Conservation (phyloP, 2,329 filamentous ascomycete species). For the Penicillium aurantiogriseum region DNA sequence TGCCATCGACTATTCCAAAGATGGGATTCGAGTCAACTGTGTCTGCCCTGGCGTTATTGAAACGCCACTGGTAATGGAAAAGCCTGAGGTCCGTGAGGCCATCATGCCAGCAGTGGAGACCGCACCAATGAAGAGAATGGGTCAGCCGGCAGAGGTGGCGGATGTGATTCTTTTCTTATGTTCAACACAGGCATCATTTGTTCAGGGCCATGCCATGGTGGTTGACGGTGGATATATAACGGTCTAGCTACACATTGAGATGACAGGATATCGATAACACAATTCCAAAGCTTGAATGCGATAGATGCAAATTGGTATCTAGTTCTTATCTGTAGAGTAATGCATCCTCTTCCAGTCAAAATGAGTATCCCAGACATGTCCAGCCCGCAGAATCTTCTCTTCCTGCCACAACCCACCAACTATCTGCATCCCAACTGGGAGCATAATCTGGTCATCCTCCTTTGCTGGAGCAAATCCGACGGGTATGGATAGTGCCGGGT, state of each 20-base stretch:
- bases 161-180: slow-evolving; percentile 53
- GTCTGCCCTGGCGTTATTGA: slow-evolving; percentile 47
- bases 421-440: slow-evolving; percentile 58
- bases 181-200: slow-evolving; percentile 50
- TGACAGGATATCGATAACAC: not conserved
- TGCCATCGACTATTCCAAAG: slow-evolving; percentile 55
- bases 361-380: slow-evolving; percentile 26
- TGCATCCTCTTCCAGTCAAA: slow-evolving; percentile 26
- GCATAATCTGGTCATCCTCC: slow-evolving; percentile 26
- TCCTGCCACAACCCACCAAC: slow-evolving; percentile 44
- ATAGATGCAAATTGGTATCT: not conserved
- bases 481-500: slow-evolving; percentile 55
- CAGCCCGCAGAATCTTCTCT: slow-evolving; percentile 25
- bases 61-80: slow-evolving; percentile 48
- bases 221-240: slow-evolving; percentile 56
- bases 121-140: slow-evolving; percentile 54
- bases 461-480: slow-evolving; percentile 45
- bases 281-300: not conserved
- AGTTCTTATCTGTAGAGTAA: slow-evolving; percentile 8
- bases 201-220: slow-evolving; percentile 53
- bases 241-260: slow-evolving; percentile 16
- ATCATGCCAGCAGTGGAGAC: slow-evolving; percentile 47
- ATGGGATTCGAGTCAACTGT: slow-evolving; percentile 36
- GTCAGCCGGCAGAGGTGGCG: slow-evolving; percentile 50
- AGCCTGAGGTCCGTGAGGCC: slow-evolving; percentile 40